phyloP scores from a whole-genome alignment of 2,329 filamentous ascomycete species.

The Aspergillus hortae region DNA sequence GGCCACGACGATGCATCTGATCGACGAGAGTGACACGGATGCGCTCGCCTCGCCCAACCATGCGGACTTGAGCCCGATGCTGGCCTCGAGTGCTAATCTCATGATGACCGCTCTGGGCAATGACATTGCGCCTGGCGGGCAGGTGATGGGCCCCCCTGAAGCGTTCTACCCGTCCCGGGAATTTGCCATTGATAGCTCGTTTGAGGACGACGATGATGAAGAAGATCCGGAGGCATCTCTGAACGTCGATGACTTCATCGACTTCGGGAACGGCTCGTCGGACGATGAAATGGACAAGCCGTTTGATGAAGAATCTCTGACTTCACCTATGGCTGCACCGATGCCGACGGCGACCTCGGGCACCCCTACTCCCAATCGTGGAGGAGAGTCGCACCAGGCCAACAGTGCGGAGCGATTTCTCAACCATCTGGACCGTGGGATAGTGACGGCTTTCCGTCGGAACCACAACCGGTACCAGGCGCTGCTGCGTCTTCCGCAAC shows the following conservation, averaged over 20 bases:
- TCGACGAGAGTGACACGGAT: conserved; percentile 46
- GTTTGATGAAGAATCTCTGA: conserved; percentile 42
- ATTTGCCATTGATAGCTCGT: conserved; percentile 54
- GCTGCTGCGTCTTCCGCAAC: conserved; percentile 46
- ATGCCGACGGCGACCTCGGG: conserved; percentile 17
- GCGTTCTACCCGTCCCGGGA: conserved; percentile 69
- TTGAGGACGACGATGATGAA: conserved; percentile 61
- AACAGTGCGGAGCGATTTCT: conserved; percentile 52
- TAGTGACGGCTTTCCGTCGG: conserved; percentile 73
- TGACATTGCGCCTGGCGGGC: conserved; percentile 49
- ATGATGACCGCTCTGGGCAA: conserved; percentile 71
- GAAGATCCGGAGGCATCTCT: conserved; percentile 61
- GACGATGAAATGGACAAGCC: conserved; percentile 59
- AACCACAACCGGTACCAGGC: conserved; percentile 52
- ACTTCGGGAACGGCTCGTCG: conserved; percentile 58
- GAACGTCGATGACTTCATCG: conserved; percentile 70
- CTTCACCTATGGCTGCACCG: conserved; percentile 43
- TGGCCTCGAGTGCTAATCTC: conserved; percentile 67
- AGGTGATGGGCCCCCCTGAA: conserved; percentile 69
- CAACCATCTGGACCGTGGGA: conserved; percentile 65
- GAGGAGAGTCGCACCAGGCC: conserved; percentile 25
- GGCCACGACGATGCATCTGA: conserved; percentile 34
- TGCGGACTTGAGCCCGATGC: conserved; percentile 50
- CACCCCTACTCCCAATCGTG: conserved; percentile 35
- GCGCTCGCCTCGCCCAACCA: conserved; percentile 37